Conservation (phyloP, 306 rosid species). For the Fagus sylvatica region DNA sequence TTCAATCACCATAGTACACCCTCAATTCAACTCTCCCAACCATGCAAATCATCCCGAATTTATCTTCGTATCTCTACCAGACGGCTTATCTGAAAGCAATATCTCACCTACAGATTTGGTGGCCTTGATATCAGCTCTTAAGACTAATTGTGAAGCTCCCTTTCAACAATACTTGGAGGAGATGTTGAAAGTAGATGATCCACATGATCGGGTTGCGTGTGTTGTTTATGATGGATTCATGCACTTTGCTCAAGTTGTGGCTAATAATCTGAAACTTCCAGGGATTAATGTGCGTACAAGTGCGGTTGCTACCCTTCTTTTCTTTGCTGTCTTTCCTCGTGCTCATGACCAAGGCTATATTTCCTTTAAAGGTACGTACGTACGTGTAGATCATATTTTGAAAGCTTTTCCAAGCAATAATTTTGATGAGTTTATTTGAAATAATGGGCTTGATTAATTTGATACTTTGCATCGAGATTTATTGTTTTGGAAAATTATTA, state of each 20-base stretch:
- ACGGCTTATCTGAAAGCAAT: background rate
- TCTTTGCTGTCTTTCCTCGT: background rate
- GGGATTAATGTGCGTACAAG: background rate
- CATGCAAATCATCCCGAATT: conserved; percentile 5
- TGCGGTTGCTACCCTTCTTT: background rate
- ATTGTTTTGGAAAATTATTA: too few relatives aligned
- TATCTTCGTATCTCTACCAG: background rate
- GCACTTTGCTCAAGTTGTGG: background rate
- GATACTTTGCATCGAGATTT: too few relatives aligned
- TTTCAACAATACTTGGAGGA: background rate
- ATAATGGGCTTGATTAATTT: too few relatives aligned
- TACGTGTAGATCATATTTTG: too few relatives aligned
- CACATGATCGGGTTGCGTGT: background rate
- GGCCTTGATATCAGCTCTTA: background rate
- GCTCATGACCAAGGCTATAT: background rate
- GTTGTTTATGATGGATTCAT: background rate
- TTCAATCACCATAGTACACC: conserved; percentile 33
- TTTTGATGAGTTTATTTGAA: too few relatives aligned
- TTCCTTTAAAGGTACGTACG: background rate
- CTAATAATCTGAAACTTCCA: background rate
- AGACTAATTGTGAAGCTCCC: background rate
- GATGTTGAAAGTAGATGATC: background rate
- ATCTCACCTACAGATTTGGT: background rate
- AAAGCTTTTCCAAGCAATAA: too few relatives aligned
- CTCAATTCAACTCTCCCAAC: conserved; percentile 17